Evolutionary conservation across 106 monocot genomes (phyloP).

Genomic region (Triglochin maritima): DNA sequence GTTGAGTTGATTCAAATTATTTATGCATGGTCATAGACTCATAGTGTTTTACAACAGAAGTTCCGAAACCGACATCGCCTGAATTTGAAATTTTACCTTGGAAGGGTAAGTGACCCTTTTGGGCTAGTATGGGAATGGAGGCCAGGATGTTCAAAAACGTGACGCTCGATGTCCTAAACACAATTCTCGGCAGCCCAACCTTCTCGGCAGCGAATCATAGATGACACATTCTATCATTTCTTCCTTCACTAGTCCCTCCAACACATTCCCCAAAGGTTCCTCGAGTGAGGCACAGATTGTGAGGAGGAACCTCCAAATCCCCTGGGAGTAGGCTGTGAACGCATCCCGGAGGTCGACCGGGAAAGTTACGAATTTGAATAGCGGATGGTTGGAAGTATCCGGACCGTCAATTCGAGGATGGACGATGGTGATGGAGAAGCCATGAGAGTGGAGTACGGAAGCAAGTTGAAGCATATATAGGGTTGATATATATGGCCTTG

Average conservation of each 20-base stretch:
- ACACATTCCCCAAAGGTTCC: no score
- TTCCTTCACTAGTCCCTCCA: no score
- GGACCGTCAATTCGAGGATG: background rate
- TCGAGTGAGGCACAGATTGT: no score
- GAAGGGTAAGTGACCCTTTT: conserved; percentile 2
- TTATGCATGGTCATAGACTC: no score
- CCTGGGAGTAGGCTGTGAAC: no score
- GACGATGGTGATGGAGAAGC: conserved; percentile 4
- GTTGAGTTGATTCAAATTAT: no score
- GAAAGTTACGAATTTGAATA: background rate
- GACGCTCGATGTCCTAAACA: conserved; percentile 8
- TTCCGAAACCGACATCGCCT: no score
- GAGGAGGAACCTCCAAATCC: no score
- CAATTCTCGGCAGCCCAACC: conserved; percentile 5
- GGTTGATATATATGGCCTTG: background rate
- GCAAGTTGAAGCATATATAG: conserved; percentile 3
- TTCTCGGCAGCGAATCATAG: conserved; percentile 3
- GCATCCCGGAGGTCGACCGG: no score
- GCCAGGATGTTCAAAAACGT: background rate
- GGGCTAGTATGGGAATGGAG: background rate
- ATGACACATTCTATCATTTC: conserved; percentile 11
- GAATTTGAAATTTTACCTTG: background rate
- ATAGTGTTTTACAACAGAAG: no score
- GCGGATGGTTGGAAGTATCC: background rate
- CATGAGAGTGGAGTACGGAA: background rate